These are phyloP conservation scores for Nakazawaea ambrosiae DNA, from an alignment of 805 yeast genomes.

Conservation along the genomic window DNA sequence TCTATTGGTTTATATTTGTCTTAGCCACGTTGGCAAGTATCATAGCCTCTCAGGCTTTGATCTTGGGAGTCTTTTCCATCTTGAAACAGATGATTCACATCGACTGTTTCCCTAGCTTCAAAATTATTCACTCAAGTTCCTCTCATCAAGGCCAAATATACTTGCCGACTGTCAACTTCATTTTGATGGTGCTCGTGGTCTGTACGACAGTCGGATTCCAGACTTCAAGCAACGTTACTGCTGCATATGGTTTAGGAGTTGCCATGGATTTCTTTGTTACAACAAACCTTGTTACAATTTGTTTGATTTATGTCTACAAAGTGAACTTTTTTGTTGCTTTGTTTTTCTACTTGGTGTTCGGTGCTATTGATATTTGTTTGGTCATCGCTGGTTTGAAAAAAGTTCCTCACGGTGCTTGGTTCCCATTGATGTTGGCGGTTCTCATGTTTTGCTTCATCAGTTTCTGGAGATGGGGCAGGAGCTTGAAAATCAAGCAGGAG, in stretches of 20 bases:
- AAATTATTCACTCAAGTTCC: conserved; percentile 37
- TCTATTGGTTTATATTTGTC: conserved; percentile 46
- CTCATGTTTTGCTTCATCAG: conserved; percentile 29
- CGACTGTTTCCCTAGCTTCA: conserved; percentile 47
- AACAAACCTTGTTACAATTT: conserved; percentile 35
- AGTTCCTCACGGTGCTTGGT: conserved; percentile 58
- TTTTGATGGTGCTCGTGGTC: conserved; percentile 44
- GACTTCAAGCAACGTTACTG: conserved; percentile 42
- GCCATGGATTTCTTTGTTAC: conserved; percentile 50
- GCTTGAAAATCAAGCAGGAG: conserved; percentile 32
- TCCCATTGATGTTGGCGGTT: conserved; percentile 40
- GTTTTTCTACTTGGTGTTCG: conserved; percentile 30
- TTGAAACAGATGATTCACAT: conserved; percentile 44
- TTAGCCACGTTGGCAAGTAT: conserved; percentile 48
- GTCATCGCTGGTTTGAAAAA: conserved; percentile 43
- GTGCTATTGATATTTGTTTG: conserved; percentile 39
- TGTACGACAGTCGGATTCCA: conserved; percentile 46
- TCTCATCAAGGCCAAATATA: conserved; percentile 42
- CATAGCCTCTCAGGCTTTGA: conserved; percentile 56
- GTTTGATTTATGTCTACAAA: conserved; percentile 39
- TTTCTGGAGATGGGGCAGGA: conserved; percentile 43
- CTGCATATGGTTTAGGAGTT: conserved; percentile 57
- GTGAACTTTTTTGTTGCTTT: conserved; percentile 28
- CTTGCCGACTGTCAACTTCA: conserved; percentile 42
- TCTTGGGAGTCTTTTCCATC: conserved; percentile 48